These are phyloP conservation scores for Poa annua DNA, from an alignment of 176 grass and related monocot genomes.

Conservation along the genomic window DNA sequence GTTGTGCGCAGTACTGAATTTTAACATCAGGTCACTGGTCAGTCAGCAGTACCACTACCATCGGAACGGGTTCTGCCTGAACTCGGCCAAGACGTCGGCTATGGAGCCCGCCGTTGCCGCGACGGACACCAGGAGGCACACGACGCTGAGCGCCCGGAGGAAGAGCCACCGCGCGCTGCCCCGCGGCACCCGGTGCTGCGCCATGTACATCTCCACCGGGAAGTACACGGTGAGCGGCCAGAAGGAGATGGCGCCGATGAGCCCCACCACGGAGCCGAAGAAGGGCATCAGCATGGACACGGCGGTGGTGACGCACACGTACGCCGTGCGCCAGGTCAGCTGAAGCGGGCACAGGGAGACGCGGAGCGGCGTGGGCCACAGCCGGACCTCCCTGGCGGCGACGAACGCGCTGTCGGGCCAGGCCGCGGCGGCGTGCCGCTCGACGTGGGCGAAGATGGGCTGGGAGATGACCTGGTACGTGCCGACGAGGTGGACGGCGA, in stretches of 20 bases:
- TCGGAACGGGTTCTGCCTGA: slow-evolving; percentile 73
- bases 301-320: slow-evolving; percentile 68
- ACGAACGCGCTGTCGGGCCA: slow-evolving; percentile 38
- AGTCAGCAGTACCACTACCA: no score
- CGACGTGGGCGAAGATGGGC: slow-evolving; percentile 60
- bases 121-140: slow-evolving; percentile 64
- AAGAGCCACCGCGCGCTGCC: slow-evolving; percentile 77
- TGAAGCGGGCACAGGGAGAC: no score
- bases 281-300: slow-evolving; percentile 85
- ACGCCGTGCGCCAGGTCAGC: slow-evolving; percentile 64
- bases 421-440: no score
- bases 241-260: slow-evolving; percentile 65
- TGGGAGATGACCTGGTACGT: slow-evolving; percentile 81
- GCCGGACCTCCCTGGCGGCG: no score
- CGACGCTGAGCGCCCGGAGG: slow-evolving; percentile 71
- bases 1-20: no score
- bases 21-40: no score
- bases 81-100: slow-evolving; percentile 61
- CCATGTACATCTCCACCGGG: slow-evolving; percentile 87
- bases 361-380: no score
- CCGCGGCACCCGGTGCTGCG: slow-evolving; percentile 64
- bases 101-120: slow-evolving; percentile 71
- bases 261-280: slow-evolving; percentile 77
- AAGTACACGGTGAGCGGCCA: slow-evolving; percentile 83
- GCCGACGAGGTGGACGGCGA: slow-evolving; percentile 61